A percentile compares a stretch with the other conserved stretches of the same genome.
Evolutionary conservation across 805 yeast genomes (phyloP).

Genomic region (Saccharomycodes ludwigii): DNA sequence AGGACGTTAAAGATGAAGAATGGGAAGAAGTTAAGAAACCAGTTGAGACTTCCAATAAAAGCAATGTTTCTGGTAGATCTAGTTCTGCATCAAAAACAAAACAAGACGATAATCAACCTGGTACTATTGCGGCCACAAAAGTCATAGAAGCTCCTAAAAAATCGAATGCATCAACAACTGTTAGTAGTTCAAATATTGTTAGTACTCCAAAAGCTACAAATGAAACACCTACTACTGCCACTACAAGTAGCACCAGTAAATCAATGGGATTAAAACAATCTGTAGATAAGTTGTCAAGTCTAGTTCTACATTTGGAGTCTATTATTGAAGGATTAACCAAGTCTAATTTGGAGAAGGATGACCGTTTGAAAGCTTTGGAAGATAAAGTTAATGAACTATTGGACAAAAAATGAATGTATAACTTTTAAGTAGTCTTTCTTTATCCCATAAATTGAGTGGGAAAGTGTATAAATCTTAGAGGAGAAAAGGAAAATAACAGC

Average conservation of each 20-base stretch:
- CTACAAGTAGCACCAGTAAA: constrained; percentile 22
- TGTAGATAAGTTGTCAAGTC: constrained; percentile 48
- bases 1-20: no score
- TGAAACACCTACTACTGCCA: constrained; percentile 7
- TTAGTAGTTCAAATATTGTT: background rate
- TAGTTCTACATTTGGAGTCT: constrained; percentile 46
- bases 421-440: no score
- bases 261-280: constrained; percentile 62
- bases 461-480: no score
- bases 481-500: no score
- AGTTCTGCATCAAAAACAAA: constrained; percentile 8
- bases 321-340: constrained; percentile 39
- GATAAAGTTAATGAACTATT: constrained; percentile 45
- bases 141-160: no score
- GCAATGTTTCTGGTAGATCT: constrained; percentile 5
- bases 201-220: background rate
- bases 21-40: constrained; percentile 17
- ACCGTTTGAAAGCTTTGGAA: constrained; percentile 44
- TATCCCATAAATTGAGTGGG: no score
- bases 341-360: constrained; percentile 54
- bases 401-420: no score
- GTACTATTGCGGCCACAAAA: no score
- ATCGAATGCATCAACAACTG: background rate
- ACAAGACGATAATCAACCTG: constrained; percentile 10
- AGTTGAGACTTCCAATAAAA: constrained; percentile 2